These are phyloP conservation scores for Thielaviopsis ethacetica DNA, from an alignment of 2,329 filamentous ascomycete genomes.

Conservation along the genomic window DNA sequence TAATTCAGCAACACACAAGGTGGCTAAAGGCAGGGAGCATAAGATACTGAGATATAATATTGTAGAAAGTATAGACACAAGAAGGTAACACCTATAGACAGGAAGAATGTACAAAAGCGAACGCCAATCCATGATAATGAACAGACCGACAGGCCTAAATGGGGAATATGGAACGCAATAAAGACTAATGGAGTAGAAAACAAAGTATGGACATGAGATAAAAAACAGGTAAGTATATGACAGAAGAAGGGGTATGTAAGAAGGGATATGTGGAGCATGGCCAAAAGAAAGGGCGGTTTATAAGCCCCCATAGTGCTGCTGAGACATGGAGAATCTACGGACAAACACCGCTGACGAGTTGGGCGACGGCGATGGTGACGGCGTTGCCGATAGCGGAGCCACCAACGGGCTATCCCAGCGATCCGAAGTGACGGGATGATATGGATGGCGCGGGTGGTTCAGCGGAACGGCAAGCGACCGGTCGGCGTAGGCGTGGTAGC, in stretches of 20 bases:
- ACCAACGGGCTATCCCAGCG: background rate
- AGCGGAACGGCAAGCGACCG: background rate
- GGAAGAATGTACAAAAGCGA: background rate
- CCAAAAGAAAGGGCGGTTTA: background rate
- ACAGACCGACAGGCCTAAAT: background rate
- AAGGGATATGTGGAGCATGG: background rate
- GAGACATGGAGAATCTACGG: background rate
- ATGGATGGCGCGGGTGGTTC: background rate
- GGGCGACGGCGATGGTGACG: background rate
- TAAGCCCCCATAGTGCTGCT: background rate
- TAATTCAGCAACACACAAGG: background rate
- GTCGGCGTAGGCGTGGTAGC: conserved; percentile 1
- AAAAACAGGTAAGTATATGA: background rate
- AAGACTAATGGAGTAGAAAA: background rate
- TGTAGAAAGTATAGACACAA: background rate
- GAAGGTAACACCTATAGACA: background rate
- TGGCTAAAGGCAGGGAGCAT: background rate
- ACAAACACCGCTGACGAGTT: background rate
- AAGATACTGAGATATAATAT: background rate
- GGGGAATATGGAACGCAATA: background rate
- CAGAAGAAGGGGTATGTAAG: background rate
- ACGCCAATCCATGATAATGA: background rate
- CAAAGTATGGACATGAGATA: background rate
- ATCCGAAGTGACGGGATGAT: background rate
- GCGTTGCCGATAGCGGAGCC: background rate